Percentiles rank a stretch among this genome's conserved stretches.
phyloP scores from a whole-genome alignment of 345 rosid genomes.

The Salix dunnii region DNA sequence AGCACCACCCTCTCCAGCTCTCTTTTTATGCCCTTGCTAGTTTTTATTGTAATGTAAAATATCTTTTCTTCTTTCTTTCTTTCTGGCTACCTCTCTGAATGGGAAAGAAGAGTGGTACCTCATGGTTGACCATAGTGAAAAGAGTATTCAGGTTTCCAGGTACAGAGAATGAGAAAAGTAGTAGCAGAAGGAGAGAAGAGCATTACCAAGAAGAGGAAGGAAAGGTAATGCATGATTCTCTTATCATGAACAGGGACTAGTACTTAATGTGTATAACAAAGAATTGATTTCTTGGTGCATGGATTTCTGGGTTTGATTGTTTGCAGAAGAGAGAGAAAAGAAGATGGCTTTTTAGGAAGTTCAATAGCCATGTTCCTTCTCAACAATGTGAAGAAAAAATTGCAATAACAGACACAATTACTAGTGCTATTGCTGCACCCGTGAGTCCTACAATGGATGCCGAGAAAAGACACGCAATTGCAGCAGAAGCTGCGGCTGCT shows the following conservation, averaged over 20 bases:
- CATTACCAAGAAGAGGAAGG: conserved; percentile 31
- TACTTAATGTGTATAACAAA: not conserved
- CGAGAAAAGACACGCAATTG: conserved; percentile 12
- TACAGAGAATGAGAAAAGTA: conserved; percentile 36
- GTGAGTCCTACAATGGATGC: conserved; percentile 18
- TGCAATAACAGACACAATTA: not conserved
- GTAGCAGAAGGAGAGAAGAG: conserved; percentile 36
- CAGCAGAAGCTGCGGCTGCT: conserved; percentile 14
- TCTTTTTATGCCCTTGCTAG: not conserved
- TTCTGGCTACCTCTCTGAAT: not conserved
- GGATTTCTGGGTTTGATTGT: not conserved
- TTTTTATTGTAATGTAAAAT: not conserved
- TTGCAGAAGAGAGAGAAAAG: conserved; percentile 25
- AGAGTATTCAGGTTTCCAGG: conserved; percentile 28
- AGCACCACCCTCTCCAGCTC: not conserved
- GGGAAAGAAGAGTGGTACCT: conserved; percentile 20
- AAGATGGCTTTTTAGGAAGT: conserved; percentile 25
- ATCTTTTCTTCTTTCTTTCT: not conserved
- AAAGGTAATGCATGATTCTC: conserved; percentile 11
- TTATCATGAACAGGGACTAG: not conserved
- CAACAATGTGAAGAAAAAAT: conserved; percentile 23
- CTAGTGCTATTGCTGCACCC: not conserved
- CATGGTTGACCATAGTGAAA: conserved; percentile 24
- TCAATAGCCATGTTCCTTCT: not conserved
- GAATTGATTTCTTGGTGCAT: not conserved